A percentile compares a stretch with the other conserved stretches of the same genome.
phyloP scores from a whole-genome alignment of 495 filamentous ascomycete genomes.

The Tuber calosporum region DNA sequence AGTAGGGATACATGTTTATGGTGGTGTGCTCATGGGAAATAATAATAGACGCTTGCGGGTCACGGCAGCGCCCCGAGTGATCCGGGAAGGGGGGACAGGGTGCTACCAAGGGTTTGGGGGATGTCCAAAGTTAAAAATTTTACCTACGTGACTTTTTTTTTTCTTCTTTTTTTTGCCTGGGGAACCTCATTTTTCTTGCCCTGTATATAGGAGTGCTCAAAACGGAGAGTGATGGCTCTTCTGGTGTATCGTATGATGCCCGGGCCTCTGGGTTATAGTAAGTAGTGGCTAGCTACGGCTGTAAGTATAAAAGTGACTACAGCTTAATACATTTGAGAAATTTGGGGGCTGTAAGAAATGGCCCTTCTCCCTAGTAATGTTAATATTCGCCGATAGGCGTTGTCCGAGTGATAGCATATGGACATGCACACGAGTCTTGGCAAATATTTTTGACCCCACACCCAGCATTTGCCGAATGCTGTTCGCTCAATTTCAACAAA shows the following conservation, averaged over 20 bases:
- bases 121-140: not conserved
- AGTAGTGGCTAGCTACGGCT: not conserved
- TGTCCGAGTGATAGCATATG: conserved; percentile 1
- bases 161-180: not conserved
- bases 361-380: not conserved
- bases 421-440: not conserved
- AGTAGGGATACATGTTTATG: not conserved
- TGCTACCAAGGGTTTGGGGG: not conserved
- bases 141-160: not conserved
- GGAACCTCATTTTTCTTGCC: not conserved
- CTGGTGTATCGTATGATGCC: not conserved
- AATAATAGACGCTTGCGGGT: not conserved
- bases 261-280: not conserved
- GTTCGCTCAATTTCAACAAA: conserved; percentile 1
- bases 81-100: not conserved
- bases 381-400: not conserved
- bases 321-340: not conserved
- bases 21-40: not conserved
- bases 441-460: not conserved
- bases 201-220: not conserved
- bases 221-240: not conserved
- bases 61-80: not conserved
- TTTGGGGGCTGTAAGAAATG: not conserved
- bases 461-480: not conserved
- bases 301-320: not conserved